Evolutionary conservation across 2,329 filamentous ascomycete genomes (phyloP).

Genomic region (Scedosporium dehoogii): DNA sequence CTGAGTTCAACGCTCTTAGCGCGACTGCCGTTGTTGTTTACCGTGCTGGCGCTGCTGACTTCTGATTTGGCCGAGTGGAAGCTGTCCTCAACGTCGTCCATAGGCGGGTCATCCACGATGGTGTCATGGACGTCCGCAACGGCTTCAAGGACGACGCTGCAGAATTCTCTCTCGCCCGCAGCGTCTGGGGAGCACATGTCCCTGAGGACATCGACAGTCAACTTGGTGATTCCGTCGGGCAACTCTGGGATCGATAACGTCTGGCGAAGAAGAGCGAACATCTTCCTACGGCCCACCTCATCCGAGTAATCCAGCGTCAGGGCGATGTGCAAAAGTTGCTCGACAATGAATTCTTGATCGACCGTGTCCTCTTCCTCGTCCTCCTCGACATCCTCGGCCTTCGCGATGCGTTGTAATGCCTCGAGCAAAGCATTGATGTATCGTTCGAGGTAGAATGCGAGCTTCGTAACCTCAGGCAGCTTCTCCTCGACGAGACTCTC

Average conservation of each 20-base stretch:
- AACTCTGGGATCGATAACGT: slow-evolving; percentile 77
- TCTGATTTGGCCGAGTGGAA: slow-evolving; percentile 92
- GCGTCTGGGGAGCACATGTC: slow-evolving; percentile 69
- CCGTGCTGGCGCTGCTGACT: slow-evolving; percentile 56
- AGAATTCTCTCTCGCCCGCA: slow-evolving; percentile 72
- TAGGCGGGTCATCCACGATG: slow-evolving; percentile 61
- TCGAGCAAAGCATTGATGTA: slow-evolving; percentile 64
- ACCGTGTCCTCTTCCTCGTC: slow-evolving; percentile 74
- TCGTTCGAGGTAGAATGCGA: slow-evolving; percentile 77
- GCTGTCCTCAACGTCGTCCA: slow-evolving; percentile 53
- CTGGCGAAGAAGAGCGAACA: slow-evolving; percentile 85
- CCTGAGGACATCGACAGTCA: slow-evolving; percentile 72
- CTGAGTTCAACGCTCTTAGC: slow-evolving; percentile 33
- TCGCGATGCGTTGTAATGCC: slow-evolving; percentile 46
- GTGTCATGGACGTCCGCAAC: slow-evolving; percentile 96
- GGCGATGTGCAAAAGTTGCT: slow-evolving; percentile 88
- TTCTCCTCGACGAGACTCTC: slow-evolving; percentile 77
- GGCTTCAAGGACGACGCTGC: slow-evolving; percentile 78
- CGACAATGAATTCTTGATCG: slow-evolving; percentile 90
- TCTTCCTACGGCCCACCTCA: slow-evolving; percentile 87
- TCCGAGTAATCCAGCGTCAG: slow-evolving; percentile 94
- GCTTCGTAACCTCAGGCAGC: slow-evolving; percentile 84
- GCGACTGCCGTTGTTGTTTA: slow-evolving; percentile 35
- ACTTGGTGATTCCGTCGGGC: slow-evolving; percentile 85
- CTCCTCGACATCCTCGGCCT: slow-evolving; percentile 45